Evolutionary conservation across 208 protist species (phyloP), one percentile per base, ranked within the genome.

Genomic region (Wallacemonas sp.): DNA sequence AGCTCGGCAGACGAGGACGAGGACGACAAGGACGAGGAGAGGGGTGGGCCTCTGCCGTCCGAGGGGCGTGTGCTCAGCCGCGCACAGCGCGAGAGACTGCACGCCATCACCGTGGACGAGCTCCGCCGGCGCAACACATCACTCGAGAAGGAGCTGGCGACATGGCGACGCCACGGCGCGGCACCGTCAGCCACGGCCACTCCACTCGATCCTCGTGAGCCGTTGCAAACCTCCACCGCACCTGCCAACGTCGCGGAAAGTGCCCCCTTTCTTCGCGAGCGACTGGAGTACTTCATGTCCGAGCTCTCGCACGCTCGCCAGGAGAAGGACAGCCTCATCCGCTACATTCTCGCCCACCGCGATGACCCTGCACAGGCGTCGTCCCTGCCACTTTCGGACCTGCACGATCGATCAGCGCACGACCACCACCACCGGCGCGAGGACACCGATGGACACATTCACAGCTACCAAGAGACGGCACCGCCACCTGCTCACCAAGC

Each of bases 81-180:
- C 3, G n/a, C 3, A 3, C 57, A 74, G 33, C 67, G 28, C 14
- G 69, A 62, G 14, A 64, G 67, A 1, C 44, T 81, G 16, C 66
- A 65, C 16, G 55, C 67, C 26, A 76, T 76, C 57, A 61, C 70
- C 25, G 46, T 93, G 54, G 79, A 80, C 31, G 78, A 84, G 54
- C 70, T 93, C 22, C 75, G 76, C n/a, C 75, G 71, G 50, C 75
- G 75, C 16, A 93, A 88, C 62, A 65, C 32, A 2, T 55, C 72
- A 20, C 64, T 88, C 23, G 73, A 82, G 46, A 42, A 61, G 26
- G 77, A 84, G 59, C 38, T 90, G 46, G 45, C 20, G 7, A 16
- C 26, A 16, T 64, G 66, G 14, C 65, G 65, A 66, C 61, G 45
- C 0, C 68, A 36, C 33, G 25, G 39, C 41, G n/a, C 42, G 61